Evolutionary conservation across 192 early-diverging fungal genomes (phyloP), one percentile per base, ranked within the genome.

Genomic region (Backusella macrospora): DNA sequence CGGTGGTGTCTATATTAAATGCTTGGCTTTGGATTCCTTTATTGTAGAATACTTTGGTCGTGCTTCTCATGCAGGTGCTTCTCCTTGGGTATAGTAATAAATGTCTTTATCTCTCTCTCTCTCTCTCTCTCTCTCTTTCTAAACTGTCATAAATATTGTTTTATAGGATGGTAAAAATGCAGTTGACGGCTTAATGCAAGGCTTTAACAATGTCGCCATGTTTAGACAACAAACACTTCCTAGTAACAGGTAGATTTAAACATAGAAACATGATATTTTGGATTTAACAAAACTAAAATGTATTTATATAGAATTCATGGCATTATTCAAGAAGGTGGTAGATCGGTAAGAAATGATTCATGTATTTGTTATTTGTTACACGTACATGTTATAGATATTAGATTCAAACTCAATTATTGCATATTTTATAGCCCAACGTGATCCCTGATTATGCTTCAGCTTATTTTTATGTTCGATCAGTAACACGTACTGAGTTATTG

Each of bases 171-270:
- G 87, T 3, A 62, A 83, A 23, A 93, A 93, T 72, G 90, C 91
- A 8, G 81, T 92, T 29, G 89, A 92, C 72, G 91, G 90, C 3
- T 71, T 85, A 14, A 73, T 80, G 73, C 73, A 74, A 66, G 73
- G 70, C 9, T 83, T 86, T 75, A 75, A 82, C 43, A 86, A 79
- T 26, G 79, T 91, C 26, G 83, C 84, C 3, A 83, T 87, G 73
- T 37, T 91, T 73, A 74, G 91, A 52, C 85, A 90, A 45, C 89
- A 91, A 46, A 78, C 82, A 8, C 78, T 84, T 62, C 83, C 87
- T 6, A 80, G 73, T 26, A 83, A 75, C 52, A 74, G 76, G 76
- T 77, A 77, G 18, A 29, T 29, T 15, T 42, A 26, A 37, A 49
- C 13, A 26, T 16, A 7, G 12, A 46, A 7, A 4, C 23, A 29